Percentiles rank a stretch among this genome's conserved stretches.
Conservation (phyloP, 129 eudicot genomes). For the Apium graveolens region DNA sequence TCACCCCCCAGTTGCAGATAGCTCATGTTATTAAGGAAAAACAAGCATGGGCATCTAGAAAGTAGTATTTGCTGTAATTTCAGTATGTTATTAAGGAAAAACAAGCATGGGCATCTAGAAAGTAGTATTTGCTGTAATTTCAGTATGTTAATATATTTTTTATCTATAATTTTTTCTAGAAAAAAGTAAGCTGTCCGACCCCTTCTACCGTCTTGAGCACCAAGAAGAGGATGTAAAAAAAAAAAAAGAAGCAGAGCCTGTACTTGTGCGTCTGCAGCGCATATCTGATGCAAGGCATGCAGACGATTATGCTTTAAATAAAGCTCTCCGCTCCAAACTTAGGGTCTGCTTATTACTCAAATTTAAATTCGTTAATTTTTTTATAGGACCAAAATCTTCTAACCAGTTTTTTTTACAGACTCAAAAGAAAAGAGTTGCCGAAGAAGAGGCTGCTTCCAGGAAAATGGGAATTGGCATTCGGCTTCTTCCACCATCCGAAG, state of each 20-base stretch:
- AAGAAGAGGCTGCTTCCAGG: slow-evolving; percentile 64
- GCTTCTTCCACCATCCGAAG: slow-evolving; percentile 66
- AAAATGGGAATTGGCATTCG: slow-evolving; percentile 71
- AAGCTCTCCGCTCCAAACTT: slow-evolving; percentile 61
- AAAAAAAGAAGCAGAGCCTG: slow-evolving; percentile 86
- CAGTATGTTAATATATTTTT: background rate
- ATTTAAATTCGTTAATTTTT: background rate
- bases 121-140: background rate
- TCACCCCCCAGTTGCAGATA: background rate
- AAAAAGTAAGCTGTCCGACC: slow-evolving; percentile 69
- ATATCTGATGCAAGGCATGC: slow-evolving; percentile 72
- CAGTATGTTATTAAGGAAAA: too few relatives aligned
- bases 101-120: background rate
- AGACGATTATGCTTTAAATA: slow-evolving; percentile 70
- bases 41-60: background rate
- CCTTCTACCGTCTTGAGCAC: slow-evolving; percentile 87
- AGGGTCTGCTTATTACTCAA: slow-evolving; percentile 30
- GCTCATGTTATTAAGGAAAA: too few relatives aligned
- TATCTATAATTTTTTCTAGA: slow-evolving; percentile 28
- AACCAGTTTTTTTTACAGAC: slow-evolving; percentile 16
- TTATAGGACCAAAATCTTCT: background rate
- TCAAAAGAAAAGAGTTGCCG: slow-evolving; percentile 86
- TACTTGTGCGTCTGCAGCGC: slow-evolving; percentile 69
- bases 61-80: background rate
- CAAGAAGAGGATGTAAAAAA: slow-evolving; percentile 76